Conservation (phyloP, 257 asterid genomes). For the Echium plantagineum region DNA sequence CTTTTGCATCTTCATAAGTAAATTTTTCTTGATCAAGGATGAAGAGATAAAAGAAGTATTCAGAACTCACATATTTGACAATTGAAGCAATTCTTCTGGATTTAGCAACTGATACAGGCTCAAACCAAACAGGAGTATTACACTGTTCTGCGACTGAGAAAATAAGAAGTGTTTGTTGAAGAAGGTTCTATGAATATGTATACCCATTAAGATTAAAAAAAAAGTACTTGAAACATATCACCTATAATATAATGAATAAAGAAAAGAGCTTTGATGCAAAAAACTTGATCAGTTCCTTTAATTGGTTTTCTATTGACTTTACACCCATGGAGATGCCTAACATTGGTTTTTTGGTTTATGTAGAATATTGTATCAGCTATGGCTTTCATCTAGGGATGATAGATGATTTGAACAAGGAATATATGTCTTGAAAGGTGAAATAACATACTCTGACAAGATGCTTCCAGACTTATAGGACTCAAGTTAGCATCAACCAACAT, state of each 20-base stretch:
- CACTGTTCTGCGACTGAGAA: constrained; percentile 77
- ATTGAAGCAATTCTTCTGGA: constrained; percentile 69
- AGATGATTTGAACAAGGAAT: neutral
- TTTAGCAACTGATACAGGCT: constrained; percentile 88
- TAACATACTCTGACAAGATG: constrained; percentile 55
- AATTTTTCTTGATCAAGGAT: neutral
- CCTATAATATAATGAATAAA: neutral
- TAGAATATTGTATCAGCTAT: neutral
- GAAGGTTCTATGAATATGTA: neutral
- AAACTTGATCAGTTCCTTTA: neutral
- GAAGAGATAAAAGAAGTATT: constrained; percentile 5
- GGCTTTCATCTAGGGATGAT: neutral
- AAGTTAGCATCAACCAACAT: constrained; percentile 88
- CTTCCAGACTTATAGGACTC: constrained; percentile 50
- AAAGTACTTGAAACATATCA: neutral
- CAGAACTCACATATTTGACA: constrained; percentile 54
- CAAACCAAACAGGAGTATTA: constrained; percentile 73
- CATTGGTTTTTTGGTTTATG: neutral
- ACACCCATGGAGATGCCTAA: neutral
- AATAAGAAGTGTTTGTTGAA: neutral
- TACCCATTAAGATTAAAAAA: neutral
- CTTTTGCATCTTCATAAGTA: neutral
- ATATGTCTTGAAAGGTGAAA: neutral
- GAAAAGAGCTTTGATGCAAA: neutral
- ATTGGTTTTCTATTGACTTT: neutral